A percentile compares a stretch with the other conserved stretches of the same genome.
These are phyloP conservation scores for Trifolium pratense DNA, from an alignment of 306 rosid genomes.

Conservation along the genomic window DNA sequence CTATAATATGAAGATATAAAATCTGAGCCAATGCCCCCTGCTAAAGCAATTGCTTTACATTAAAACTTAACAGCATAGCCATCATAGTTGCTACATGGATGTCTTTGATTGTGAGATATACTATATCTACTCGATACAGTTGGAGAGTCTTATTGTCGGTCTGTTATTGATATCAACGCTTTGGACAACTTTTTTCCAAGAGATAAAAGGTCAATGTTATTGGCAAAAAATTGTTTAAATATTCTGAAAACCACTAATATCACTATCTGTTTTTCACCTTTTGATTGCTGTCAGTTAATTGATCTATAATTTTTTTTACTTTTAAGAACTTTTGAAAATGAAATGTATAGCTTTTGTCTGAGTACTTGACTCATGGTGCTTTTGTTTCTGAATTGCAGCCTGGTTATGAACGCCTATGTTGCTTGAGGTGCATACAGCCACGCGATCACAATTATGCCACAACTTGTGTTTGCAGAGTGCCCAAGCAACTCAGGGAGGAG, in stretches of 20 bases:
- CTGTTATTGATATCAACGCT: background rate
- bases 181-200: background rate
- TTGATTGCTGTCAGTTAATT: background rate
- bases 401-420: slow-evolving; percentile 89
- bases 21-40: background rate
- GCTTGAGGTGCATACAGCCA: slow-evolving; percentile 91
- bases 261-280: background rate
- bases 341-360: background rate
- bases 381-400: slow-evolving; percentile 58
- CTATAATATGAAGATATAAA: background rate
- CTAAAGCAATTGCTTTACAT: slow-evolving; percentile 3
- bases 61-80: background rate
- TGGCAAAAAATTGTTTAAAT: background rate
- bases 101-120: background rate
- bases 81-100: background rate
- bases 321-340: background rate
- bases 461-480: slow-evolving; percentile 90
- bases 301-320: slow-evolving; percentile 1
- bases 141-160: background rate
- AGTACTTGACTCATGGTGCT: slow-evolving; percentile 9
- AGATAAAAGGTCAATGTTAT: background rate
- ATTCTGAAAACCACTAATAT: background rate
- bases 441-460: slow-evolving; percentile 92
- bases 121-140: background rate
- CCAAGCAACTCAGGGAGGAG: slow-evolving; percentile 85